These are phyloP conservation scores for Leccinum pachyderme DNA, from an alignment of 1,284 basidiomycete species.

Conservation along the genomic window DNA sequence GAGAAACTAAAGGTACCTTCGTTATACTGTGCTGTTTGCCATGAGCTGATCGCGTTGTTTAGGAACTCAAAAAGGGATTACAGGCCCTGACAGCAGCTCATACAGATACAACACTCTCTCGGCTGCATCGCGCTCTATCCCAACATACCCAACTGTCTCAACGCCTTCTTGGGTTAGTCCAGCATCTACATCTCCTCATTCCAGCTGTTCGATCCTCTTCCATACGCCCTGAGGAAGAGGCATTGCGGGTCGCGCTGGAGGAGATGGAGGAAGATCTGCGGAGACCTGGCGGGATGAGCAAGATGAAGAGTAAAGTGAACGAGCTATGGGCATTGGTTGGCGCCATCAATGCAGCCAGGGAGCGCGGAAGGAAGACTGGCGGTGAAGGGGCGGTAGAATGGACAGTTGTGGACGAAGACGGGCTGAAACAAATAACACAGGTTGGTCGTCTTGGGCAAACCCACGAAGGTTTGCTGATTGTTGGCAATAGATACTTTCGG, in stretches of 20 bases:
- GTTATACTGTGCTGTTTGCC: background rate
- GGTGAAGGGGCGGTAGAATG: conserved; percentile 52
- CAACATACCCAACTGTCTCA: conserved; percentile 74
- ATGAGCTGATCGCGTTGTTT: conserved; percentile 6
- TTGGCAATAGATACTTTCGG: conserved; percentile 60
- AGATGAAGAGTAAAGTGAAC: conserved; percentile 69
- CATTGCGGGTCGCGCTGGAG: conserved; percentile 65
- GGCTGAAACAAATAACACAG: conserved; percentile 73
- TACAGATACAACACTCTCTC: conserved; percentile 66
- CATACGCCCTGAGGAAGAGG: conserved; percentile 82
- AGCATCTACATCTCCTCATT: conserved; percentile 78
- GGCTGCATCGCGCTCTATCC: conserved; percentile 63
- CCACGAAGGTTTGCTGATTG: conserved; percentile 1
- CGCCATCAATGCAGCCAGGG: conserved; percentile 65
- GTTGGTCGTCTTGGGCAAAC: conserved; percentile 38
- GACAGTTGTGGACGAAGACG: conserved; percentile 84
- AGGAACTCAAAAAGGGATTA: conserved; percentile 70
- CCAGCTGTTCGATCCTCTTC: conserved; percentile 75
- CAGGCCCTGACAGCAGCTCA: conserved; percentile 65
- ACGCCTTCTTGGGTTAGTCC: conserved; percentile 70
- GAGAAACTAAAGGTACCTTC: conserved; percentile 58
- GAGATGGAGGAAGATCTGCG: conserved; percentile 75
- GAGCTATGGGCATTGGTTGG: conserved; percentile 87
- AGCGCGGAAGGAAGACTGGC: conserved; percentile 49
- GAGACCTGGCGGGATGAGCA: conserved; percentile 50